Percentiles rank a stretch among this genome's conserved stretches.
Conservation (phyloP, 805 yeast genomes). For the Wickerhamomyces bovis region DNA sequence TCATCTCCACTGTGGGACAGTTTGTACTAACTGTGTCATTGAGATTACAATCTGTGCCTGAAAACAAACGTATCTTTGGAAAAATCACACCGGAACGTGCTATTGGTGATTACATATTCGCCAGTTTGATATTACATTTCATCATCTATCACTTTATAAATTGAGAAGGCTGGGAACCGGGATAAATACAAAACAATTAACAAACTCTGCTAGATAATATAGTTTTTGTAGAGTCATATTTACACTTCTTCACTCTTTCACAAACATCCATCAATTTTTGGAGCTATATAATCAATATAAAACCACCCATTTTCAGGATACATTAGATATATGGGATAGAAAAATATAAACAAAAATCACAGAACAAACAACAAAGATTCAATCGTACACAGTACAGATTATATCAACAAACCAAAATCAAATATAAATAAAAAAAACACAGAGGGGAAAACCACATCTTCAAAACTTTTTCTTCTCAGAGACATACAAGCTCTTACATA, state of each 20-base stretch:
- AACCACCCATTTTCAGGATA: not conserved
- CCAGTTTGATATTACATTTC: slow-evolving; percentile 84
- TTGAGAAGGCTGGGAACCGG: slow-evolving; percentile 26
- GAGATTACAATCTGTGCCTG: slow-evolving; percentile 60
- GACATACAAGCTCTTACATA: not conserved
- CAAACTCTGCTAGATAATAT: too few relatives aligned
- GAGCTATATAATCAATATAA: not conserved
- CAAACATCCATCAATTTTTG: not conserved
- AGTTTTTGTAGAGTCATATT: too few relatives aligned
- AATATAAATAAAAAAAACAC: too few relatives aligned
- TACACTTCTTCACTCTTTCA: not conserved
- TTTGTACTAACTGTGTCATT: slow-evolving; percentile 83
- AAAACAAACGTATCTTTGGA: slow-evolving; percentile 32
- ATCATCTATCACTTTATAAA: slow-evolving; percentile 87
- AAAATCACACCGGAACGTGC: slow-evolving; percentile 53
- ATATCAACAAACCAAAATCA: not conserved
- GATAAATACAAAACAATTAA: too few relatives aligned
- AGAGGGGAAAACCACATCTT: not conserved
- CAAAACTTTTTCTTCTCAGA: not conserved
- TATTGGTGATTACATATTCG: slow-evolving; percentile 82
- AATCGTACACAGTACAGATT: not conserved
- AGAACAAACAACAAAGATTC: not conserved
- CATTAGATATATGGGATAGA: not conserved
- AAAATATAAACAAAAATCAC: not conserved
- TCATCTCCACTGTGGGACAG: slow-evolving; percentile 88